These are phyloP conservation scores for Sporothrix curviconia DNA, from an alignment of 2,329 filamentous ascomycete species.

Conservation along the genomic window DNA sequence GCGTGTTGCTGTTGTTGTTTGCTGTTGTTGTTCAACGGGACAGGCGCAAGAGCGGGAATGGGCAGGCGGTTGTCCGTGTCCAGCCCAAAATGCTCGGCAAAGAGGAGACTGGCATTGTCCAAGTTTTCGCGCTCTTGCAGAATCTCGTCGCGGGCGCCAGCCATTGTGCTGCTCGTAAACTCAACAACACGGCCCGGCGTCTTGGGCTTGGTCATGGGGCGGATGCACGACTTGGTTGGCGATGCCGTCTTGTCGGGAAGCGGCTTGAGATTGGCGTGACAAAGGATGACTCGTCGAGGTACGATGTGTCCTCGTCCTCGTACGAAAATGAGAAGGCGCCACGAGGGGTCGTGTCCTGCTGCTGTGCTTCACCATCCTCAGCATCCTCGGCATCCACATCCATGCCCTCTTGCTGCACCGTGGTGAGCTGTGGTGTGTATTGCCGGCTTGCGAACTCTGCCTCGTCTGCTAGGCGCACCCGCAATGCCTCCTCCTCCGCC, in stretches of 20 bases:
- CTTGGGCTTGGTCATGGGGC: constrained; percentile 51
- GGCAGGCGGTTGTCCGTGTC: constrained; percentile 14
- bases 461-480: too few species aligned
- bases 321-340: background rate
- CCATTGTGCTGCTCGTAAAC: constrained; percentile 46
- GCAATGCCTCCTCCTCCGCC: too few species aligned
- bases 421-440: too few species aligned
- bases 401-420: too few species aligned
- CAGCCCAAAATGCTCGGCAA: constrained; percentile 17
- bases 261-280: constrained; percentile 38
- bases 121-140: background rate
- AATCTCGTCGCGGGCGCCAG: constrained; percentile 33
- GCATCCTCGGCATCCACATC: too few species aligned
- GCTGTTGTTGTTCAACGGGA: background rate
- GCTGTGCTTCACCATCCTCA: constrained; percentile 26
- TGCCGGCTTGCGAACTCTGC: too few species aligned
- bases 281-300: constrained; percentile 34
- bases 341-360: too few species aligned
- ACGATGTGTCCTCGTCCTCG: constrained; percentile 21
- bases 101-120: background rate
- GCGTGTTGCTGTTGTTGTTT: background rate
- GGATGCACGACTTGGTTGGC: constrained; percentile 50
- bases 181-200: constrained; percentile 54
- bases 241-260: constrained; percentile 47
- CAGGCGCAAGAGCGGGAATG: background rate